Evolutionary conservation across 1,284 basidiomycete species (phyloP).

Genomic region (Ceratobasidium sp.): DNA sequence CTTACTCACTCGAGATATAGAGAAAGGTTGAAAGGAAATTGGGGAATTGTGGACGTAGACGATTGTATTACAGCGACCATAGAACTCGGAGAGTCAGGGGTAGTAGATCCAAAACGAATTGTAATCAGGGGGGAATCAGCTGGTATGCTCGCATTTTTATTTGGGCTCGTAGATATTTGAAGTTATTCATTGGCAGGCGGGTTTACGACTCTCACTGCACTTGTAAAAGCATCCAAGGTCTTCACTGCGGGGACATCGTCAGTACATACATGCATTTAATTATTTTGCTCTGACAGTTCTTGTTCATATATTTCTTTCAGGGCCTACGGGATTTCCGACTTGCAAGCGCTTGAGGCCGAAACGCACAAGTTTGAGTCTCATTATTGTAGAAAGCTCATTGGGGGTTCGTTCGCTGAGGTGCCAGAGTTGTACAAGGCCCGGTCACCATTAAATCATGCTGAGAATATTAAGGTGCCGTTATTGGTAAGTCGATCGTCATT

Average conservation of each 20-base stretch:
- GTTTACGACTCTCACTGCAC: conserved; percentile 61
- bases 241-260: conserved; percentile 60
- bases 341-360: conserved; percentile 56
- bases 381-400: conserved; percentile 57
- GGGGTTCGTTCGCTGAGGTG: conserved; percentile 57
- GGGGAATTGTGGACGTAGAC: conserved; percentile 71
- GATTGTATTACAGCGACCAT: conserved; percentile 64
- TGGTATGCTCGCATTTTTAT: conserved; percentile 24
- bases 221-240: conserved; percentile 51
- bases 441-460: conserved; percentile 59
- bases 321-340: conserved; percentile 64
- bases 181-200: conserved; percentile 54
- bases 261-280: background rate
- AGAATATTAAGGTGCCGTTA: conserved; percentile 59
- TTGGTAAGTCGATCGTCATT: conserved; percentile 55
- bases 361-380: conserved; percentile 76
- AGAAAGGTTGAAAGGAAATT: conserved; percentile 61
- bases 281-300: background rate
- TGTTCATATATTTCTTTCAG: background rate
- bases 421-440: conserved; percentile 58
- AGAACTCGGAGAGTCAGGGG: conserved; percentile 52
- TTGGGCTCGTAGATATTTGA: too few relatives aligned
- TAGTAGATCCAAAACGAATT: conserved; percentile 62
- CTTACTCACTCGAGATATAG: conserved; percentile 42
- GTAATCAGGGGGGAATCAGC: conserved; percentile 66